Conservation (phyloP, 1,284 basidiomycete genomes). For the Malassezia sp. region DNA sequence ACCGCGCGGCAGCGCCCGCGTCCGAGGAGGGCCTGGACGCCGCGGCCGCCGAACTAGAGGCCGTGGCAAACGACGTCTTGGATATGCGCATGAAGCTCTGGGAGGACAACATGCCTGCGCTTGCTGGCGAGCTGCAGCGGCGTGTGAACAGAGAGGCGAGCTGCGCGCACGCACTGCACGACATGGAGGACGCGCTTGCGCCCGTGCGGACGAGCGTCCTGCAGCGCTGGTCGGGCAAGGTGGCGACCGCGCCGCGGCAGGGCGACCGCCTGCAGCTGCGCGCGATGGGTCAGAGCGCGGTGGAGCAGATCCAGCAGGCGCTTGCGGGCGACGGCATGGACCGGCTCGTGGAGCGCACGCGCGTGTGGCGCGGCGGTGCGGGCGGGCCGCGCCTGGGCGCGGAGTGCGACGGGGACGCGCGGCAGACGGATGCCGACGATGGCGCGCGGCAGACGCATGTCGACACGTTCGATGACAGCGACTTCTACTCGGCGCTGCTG, state of each 20-base stretch:
- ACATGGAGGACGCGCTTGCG: slow-evolving; percentile 16
- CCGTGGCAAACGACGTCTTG: slow-evolving; percentile 9
- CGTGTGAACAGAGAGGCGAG: slow-evolving; percentile 7
- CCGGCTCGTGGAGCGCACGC: slow-evolving; percentile 32
- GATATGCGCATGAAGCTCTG: slow-evolving; percentile 4
- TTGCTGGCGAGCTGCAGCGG: not conserved
- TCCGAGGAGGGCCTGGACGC: slow-evolving; percentile 6
- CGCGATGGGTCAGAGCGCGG: slow-evolving; percentile 31
- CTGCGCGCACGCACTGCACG: slow-evolving; percentile 14
- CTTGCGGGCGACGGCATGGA: slow-evolving; percentile 28
- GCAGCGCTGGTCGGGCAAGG: slow-evolving; percentile 30
- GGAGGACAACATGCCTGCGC: slow-evolving; percentile 3
- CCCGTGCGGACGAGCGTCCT: slow-evolving; percentile 20
- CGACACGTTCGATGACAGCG: slow-evolving; percentile 42
- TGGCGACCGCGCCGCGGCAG: slow-evolving; percentile 19
- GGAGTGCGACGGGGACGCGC: not conserved
- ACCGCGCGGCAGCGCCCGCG: not conserved
- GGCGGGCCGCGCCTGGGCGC: slow-evolving; percentile 11
- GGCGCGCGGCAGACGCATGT: slow-evolving; percentile 13
- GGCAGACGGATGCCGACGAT: slow-evolving; percentile 10
- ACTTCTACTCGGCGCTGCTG: slow-evolving; percentile 39
- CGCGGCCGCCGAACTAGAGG: slow-evolving; percentile 16
- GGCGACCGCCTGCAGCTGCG: slow-evolving; percentile 20
- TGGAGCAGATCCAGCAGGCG: slow-evolving; percentile 29
- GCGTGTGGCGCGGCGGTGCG: slow-evolving; percentile 24